Percentiles rank a stretch among this genome's conserved stretches.
phyloP scores from a whole-genome alignment of 306 rosid species.

The Glycine soja region DNA sequence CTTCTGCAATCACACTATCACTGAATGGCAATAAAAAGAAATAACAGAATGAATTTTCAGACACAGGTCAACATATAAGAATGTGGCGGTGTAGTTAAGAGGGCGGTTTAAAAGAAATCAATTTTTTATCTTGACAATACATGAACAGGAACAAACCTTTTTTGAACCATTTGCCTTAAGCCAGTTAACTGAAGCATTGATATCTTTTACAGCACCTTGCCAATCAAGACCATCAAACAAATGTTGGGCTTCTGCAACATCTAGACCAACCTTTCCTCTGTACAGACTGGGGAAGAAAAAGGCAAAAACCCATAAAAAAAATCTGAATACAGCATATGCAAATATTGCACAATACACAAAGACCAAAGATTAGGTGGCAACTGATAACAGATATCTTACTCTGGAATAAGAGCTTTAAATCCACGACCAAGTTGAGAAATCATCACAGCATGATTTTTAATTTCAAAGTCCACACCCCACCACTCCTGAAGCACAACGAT shows the following conservation, averaged over 20 bases:
- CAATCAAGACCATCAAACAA: constrained; percentile 90
- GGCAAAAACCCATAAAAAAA: constrained; percentile 25
- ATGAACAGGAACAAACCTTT: constrained; percentile 65
- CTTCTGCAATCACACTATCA: not conserved
- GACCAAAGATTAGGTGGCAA: not conserved
- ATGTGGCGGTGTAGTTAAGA: not conserved
- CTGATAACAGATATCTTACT: constrained; percentile 53
- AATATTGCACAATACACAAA: not conserved
- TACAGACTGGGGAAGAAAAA: constrained; percentile 58
- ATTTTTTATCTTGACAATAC: constrained; percentile 10
- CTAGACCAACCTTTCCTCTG: constrained; percentile 91
- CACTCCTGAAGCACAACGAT: constrained; percentile 93
- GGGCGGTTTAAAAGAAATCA: too few relatives aligned
- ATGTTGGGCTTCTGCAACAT: constrained; percentile 94
- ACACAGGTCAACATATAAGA: not conserved
- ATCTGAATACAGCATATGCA: constrained; percentile 28
- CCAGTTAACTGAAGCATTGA: constrained; percentile 86
- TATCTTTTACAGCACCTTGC: constrained; percentile 96
- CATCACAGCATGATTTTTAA: constrained; percentile 83
- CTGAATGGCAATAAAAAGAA: not conserved
- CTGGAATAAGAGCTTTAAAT: constrained; percentile 92
- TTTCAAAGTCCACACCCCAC: constrained; percentile 95
- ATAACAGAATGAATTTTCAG: constrained; percentile 27
- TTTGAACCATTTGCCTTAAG: constrained; percentile 90
- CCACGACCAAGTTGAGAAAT: constrained; percentile 81